Conservation (phyloP, 78 protist species). For the Dictyostelium purpureum region DNA sequence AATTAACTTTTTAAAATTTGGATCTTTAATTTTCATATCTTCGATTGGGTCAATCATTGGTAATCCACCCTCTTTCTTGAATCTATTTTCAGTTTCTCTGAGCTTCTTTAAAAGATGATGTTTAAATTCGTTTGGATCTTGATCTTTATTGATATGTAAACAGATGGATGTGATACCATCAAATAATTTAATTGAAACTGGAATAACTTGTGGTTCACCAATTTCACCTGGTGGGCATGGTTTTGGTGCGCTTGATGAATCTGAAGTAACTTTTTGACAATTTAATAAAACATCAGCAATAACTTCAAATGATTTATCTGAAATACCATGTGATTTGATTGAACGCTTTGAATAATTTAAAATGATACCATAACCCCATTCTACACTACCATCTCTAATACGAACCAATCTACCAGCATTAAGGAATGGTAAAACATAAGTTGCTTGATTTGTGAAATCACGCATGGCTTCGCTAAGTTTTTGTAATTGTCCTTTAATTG, state of each 20-base stretch:
- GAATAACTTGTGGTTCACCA: constrained; percentile 61
- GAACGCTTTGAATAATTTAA: constrained; percentile 80
- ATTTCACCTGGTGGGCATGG: constrained; percentile 27
- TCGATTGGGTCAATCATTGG: constrained; percentile 94
- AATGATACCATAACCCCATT: constrained; percentile 94
- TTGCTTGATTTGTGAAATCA: constrained; percentile 70
- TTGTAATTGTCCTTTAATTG: constrained; percentile 8
- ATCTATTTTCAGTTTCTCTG: constrained; percentile 56
- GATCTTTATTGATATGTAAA: constrained; percentile 47
- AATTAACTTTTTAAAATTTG: constrained; percentile 23
- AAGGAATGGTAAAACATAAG: constrained; percentile 83
- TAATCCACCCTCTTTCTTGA: constrained; percentile 77
- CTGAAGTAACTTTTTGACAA: neutral
- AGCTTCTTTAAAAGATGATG: constrained; percentile 40
- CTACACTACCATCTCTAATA: constrained; percentile 45
- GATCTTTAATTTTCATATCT: constrained; percentile 91
- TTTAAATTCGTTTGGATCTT: constrained; percentile 28
- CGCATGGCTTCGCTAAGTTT: constrained; percentile 70
- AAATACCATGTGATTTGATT: constrained; percentile 21
- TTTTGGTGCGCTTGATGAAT: constrained; percentile 22
- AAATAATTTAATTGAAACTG: constrained; percentile 60
- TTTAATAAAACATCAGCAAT: constrained; percentile 76
- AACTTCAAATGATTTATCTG: constrained; percentile 60
- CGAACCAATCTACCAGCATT: constrained; percentile 91
- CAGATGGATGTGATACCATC: constrained; percentile 64